Conservation (phyloP, 345 rosid genomes). For the Cochlearia excelsa region DNA sequence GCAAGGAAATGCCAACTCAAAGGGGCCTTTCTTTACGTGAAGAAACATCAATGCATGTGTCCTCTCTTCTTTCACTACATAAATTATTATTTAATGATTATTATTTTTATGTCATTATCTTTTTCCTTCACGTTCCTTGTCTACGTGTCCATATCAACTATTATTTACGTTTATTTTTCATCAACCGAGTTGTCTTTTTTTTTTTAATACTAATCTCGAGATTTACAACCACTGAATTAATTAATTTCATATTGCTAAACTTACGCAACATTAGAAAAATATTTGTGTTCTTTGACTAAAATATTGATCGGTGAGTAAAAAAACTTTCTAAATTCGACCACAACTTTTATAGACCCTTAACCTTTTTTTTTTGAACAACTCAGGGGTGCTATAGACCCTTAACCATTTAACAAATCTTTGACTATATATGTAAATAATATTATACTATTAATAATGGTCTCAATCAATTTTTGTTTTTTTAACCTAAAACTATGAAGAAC, state of each 20-base stretch:
- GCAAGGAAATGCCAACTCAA: conserved; percentile 60
- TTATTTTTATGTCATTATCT: conserved; percentile 21
- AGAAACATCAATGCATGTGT: conserved; percentile 42
- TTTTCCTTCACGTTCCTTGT: conserved; percentile 28
- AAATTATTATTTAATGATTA: too few species aligned
- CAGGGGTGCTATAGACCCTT: too few species aligned
- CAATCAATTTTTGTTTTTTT: too few species aligned
- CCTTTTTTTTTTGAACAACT: too few species aligned
- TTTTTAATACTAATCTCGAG: conserved; percentile 19
- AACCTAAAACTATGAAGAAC: too few species aligned
- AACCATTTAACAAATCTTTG: too few species aligned
- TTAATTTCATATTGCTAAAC: conserved; percentile 20
- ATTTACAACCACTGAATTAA: conserved; percentile 33
- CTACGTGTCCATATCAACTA: conserved; percentile 18
- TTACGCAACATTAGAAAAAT: conserved; percentile 14
- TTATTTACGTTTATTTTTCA: background rate
- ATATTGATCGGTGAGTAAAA: conserved; percentile 8
- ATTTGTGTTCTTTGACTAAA: conserved; percentile 16
- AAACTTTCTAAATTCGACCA: too few species aligned
- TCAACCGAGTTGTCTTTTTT: background rate
- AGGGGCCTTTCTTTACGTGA: conserved; percentile 37
- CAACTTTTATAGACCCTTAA: too few species aligned
- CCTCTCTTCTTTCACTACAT: background rate
- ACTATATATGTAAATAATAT: too few species aligned
- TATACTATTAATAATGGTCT: too few species aligned